phyloP scores from a whole-genome alignment of 495 filamentous ascomycete species.

The Penicillium manginii region DNA sequence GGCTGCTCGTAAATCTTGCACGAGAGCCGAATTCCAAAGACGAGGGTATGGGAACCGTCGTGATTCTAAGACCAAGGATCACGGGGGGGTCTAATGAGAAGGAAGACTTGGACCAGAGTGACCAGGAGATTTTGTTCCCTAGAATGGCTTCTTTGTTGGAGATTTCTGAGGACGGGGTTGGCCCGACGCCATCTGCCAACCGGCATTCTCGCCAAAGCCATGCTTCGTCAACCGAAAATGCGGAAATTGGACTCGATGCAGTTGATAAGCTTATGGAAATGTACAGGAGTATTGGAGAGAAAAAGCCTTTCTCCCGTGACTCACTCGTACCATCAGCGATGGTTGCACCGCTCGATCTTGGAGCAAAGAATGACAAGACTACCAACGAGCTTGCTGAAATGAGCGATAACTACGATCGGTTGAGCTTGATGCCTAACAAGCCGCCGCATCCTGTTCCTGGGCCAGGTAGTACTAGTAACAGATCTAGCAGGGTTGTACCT shows the following conservation, averaged over 20 bases:
- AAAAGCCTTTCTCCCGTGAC: conserved; percentile 9
- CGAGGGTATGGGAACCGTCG: neutral
- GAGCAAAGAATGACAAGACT: neutral
- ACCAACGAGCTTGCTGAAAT: neutral
- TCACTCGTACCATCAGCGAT: conserved; percentile 8
- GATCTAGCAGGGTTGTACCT: neutral
- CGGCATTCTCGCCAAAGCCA: no score
- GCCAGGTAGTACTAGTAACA: neutral
- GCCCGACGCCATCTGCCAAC: no score
- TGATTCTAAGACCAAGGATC: neutral
- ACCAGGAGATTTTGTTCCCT: no score
- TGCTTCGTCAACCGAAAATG: neutral
- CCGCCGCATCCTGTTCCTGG: neutral
- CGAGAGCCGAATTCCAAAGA: conserved; percentile 12
- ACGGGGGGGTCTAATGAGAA: neutral
- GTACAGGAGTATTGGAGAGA: conserved; percentile 10
- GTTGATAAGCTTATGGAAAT: conserved; percentile 13
- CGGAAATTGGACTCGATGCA: neutral
- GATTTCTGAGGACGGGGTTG: no score
- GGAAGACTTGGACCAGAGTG: no score
- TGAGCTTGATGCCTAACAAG: neutral
- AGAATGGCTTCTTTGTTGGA: no score
- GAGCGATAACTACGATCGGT: neutral
- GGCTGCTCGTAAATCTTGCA: conserved; percentile 28
- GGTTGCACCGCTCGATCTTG: neutral